These are phyloP conservation scores for Arthrocladium fulminans DNA, from an alignment of 2,329 filamentous ascomycete genomes.

Conservation along the genomic window DNA sequence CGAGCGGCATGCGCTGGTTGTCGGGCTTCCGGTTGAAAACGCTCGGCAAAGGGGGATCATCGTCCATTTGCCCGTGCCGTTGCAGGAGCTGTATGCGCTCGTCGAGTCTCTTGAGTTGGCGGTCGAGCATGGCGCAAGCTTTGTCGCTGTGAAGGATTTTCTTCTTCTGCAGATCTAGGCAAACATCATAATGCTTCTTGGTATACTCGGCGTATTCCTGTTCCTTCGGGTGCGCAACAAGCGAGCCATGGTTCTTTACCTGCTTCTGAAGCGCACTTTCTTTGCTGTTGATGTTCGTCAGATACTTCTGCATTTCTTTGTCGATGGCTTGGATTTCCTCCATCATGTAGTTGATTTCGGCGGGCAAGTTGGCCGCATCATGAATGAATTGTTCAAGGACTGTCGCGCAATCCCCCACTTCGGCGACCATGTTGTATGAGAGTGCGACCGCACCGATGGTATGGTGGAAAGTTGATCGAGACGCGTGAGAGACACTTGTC, in stretches of 20 bases:
- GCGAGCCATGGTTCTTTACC: slow-evolving; percentile 53
- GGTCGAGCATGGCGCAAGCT: slow-evolving; percentile 50
- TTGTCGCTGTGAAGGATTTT: slow-evolving; percentile 54
- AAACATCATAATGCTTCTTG: slow-evolving; percentile 49
- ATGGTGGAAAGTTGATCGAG: neutral
- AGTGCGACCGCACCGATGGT: neutral
- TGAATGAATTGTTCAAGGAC: slow-evolving; percentile 59
- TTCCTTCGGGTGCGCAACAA: slow-evolving; percentile 55
- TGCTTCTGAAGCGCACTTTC: slow-evolving; percentile 57
- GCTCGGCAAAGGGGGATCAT: slow-evolving; percentile 52
- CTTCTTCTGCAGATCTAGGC: slow-evolving; percentile 51
- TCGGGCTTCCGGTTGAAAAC: slow-evolving; percentile 43
- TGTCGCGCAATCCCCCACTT: slow-evolving; percentile 51
- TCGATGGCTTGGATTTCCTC: slow-evolving; percentile 61
- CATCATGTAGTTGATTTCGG: slow-evolving; percentile 56
- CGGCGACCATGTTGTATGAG: slow-evolving; percentile 33
- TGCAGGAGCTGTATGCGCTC: slow-evolving; percentile 52
- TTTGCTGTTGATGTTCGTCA: slow-evolving; percentile 47
- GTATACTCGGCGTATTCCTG: slow-evolving; percentile 51
- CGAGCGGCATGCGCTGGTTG: slow-evolving; percentile 42
- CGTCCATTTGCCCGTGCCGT: slow-evolving; percentile 50
- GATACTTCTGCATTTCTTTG: slow-evolving; percentile 49
- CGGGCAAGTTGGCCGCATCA: slow-evolving; percentile 54
- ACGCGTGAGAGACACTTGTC: neutral
- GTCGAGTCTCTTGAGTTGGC: slow-evolving; percentile 55